phyloP scores from a whole-genome alignment of 306 rosid species.

The barrel medic (Medicago truncatula) region DNA sequence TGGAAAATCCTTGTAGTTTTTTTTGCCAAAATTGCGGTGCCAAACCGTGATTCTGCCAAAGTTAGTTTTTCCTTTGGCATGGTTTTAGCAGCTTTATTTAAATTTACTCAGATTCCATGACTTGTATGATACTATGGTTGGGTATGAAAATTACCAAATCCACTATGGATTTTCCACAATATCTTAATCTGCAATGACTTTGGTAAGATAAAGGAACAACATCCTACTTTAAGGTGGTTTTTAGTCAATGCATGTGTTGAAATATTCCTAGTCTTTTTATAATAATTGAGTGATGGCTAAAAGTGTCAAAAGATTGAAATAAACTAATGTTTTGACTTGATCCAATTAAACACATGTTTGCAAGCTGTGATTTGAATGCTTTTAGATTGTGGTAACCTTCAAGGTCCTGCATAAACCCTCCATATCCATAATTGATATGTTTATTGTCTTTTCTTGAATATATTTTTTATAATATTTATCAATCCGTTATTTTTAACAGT shows the following conservation, averaged over 20 bases:
- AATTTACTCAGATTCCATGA: background rate
- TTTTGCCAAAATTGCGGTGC: too few relatives aligned
- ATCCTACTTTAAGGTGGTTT: conserved; percentile 4
- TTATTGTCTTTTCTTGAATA: background rate
- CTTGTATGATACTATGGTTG: too few relatives aligned
- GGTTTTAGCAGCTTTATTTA: background rate
- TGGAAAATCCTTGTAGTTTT: conserved; percentile 17
- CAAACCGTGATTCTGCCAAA: too few relatives aligned
- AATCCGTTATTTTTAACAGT: conserved; percentile 22
- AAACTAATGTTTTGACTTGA: conserved; percentile 31
- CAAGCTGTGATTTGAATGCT: conserved; percentile 12
- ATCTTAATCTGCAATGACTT: background rate
- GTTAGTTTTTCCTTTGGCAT: background rate
- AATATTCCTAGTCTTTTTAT: background rate
- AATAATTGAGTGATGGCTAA: background rate
- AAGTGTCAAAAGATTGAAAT: background rate
- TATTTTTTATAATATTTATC: background rate
- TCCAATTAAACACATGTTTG: conserved; percentile 5
- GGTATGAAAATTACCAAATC: too few relatives aligned
- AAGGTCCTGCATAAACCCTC: background rate
- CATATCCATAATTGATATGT: conserved; percentile 6
- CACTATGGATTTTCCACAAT: too few relatives aligned
- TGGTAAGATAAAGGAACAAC: background rate
- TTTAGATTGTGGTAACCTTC: conserved; percentile 21
- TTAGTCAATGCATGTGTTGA: conserved; percentile 24